Conservation (phyloP, 1,284 basidiomycete species). For the Wolfiporia cocos region DNA sequence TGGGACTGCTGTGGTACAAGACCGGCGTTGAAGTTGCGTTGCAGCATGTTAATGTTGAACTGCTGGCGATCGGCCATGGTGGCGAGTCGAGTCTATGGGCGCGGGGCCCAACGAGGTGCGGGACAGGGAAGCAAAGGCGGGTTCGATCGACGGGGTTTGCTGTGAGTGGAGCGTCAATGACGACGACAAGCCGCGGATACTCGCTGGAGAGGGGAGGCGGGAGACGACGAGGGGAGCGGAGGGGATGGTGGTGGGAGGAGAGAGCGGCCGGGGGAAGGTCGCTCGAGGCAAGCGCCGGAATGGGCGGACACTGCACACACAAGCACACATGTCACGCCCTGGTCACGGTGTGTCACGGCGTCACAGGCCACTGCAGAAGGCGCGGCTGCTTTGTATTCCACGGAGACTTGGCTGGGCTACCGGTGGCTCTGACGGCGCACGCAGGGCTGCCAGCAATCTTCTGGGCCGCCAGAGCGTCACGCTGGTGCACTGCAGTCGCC, state of each 20-base stretch:
- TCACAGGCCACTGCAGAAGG: too few relatives aligned
- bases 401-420: too few relatives aligned
- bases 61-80: slow-evolving; percentile 13
- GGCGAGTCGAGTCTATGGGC: slow-evolving; percentile 17
- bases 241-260: slow-evolving; percentile 25
- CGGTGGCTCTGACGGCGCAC: not conserved
- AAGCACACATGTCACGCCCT: slow-evolving; percentile 18
- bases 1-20: slow-evolving; percentile 36
- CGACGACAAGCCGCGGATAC: slow-evolving; percentile 13
- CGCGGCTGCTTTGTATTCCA: too few relatives aligned
- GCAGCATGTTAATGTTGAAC: slow-evolving; percentile 19
- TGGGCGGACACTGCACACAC: slow-evolving; percentile 16
- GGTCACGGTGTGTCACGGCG: too few relatives aligned
- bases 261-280: slow-evolving; percentile 20
- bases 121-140: slow-evolving; percentile 5
- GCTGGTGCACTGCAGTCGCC: not conserved
- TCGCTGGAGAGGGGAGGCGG: slow-evolving; percentile 14
- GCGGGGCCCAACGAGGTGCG: slow-evolving; percentile 9
- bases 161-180: too few relatives aligned
- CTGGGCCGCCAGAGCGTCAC: too few relatives aligned
- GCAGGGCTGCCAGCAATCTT: too few relatives aligned
- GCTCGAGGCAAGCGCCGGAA: slow-evolving; percentile 21
- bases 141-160: too few relatives aligned
- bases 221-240: slow-evolving; percentile 14
- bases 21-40: slow-evolving; percentile 35